Conservation (phyloP, 2,329 filamentous ascomycete species). For the Colletotrichum theobromicola region DNA sequence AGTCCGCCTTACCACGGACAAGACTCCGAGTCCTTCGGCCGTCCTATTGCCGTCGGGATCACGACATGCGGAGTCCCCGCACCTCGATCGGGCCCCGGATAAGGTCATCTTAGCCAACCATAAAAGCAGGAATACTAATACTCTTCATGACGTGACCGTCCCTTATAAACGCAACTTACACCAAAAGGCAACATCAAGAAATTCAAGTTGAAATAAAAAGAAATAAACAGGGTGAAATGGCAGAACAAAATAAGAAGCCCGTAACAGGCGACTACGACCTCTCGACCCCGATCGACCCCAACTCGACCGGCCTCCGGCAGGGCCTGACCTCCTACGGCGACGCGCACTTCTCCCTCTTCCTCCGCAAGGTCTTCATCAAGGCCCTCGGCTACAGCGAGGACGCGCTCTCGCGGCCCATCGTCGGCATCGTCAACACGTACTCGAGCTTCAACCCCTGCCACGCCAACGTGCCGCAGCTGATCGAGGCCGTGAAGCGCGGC, state of each 20-base stretch:
- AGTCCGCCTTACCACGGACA: not conserved
- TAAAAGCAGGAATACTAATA: slow-evolving; percentile 3
- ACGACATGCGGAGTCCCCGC: slow-evolving; percentile 19
- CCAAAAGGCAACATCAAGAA: not conserved
- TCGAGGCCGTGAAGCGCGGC: slow-evolving; percentile 73
- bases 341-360: slow-evolving; percentile 75
- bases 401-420: slow-evolving; percentile 70
- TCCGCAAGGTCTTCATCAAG: slow-evolving; percentile 80
- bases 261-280: slow-evolving; percentile 66
- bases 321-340: slow-evolving; percentile 75
- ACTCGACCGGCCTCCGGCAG: slow-evolving; percentile 61
- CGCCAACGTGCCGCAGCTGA: slow-evolving; percentile 72
- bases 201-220: not conserved
- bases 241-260: not conserved
- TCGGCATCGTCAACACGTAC: slow-evolving; percentile 78
- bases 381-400: slow-evolving; percentile 76
- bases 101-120: slow-evolving; percentile 8
- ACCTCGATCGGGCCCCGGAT: not conserved
- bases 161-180: not conserved
- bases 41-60: slow-evolving; percentile 13
- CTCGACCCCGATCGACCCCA: slow-evolving; percentile 52
- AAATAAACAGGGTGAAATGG: not conserved
- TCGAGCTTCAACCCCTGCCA: slow-evolving; percentile 79
- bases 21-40: not conserved
- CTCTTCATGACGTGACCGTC: not conserved